A percentile compares a stretch with the other conserved stretches of the same genome.
Conservation (phyloP, 805 yeast genomes). For the Metschnikowia drakensbergensis region DNA sequence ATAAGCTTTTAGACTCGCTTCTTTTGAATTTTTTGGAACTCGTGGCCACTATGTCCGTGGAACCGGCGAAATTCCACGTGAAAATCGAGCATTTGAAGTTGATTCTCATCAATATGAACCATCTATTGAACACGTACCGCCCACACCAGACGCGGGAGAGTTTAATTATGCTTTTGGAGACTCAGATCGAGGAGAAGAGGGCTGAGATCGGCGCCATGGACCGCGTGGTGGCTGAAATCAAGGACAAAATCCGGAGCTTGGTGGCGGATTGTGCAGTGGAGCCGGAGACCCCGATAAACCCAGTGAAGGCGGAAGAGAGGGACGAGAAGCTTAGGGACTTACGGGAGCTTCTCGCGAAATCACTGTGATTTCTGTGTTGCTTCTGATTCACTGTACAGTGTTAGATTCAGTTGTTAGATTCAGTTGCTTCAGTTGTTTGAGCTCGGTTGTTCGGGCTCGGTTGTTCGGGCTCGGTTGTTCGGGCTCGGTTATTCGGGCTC, state of each 20-base stretch:
- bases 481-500: too few relatives aligned
- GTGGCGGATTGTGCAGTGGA: conserved; percentile 5
- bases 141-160: conserved; percentile 95
- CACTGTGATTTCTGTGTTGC: too few relatives aligned
- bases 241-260: conserved; percentile 29
- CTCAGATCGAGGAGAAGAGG: conserved; percentile 62
- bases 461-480: too few relatives aligned
- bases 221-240: conserved; percentile 37
- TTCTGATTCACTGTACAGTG: too few relatives aligned
- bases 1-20: conserved; percentile 73
- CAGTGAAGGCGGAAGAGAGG: background rate
- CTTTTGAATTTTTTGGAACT: conserved; percentile 78
- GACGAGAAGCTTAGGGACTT: background rate
- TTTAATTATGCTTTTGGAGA: conserved; percentile 66
- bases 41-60: conserved; percentile 68
- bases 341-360: background rate
- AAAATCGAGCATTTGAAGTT: conserved; percentile 78
- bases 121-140: conserved; percentile 83
- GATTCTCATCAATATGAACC: conserved; percentile 85
- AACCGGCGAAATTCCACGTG: conserved; percentile 56
- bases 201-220: conserved; percentile 49
- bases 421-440: too few relatives aligned
- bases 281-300: background rate
- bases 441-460: too few relatives aligned
- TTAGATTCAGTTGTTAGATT: too few relatives aligned